Evolutionary conservation across 257 asterid genomes (phyloP), one percentile per base, ranked within the genome.

Genomic region (Echites panduratus): DNA sequence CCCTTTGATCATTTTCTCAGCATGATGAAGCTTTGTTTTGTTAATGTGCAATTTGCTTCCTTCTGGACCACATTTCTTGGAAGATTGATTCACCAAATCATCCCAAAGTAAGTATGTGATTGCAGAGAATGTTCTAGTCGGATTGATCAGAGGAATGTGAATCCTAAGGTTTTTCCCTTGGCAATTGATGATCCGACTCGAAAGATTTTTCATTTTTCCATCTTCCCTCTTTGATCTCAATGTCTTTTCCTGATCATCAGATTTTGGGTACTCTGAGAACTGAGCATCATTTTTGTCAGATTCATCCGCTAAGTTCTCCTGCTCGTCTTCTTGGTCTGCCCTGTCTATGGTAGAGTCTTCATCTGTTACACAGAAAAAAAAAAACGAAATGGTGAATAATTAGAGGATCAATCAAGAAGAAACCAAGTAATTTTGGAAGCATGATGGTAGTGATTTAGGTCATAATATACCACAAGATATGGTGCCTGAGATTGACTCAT

Each of bases 1-100:
- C 50, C 96, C 94, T 27, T 82, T 83, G 24, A 93, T 93, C 97
- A 93, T 93, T 80, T 93, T 91, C 80, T 93, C 97, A 20, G 98
- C 96, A 76, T 87, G 91, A n/a, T 82, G 95, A 29, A 93, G 73
- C 80, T 86, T 93, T 44, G 78, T 85, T 79, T 79, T 88, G 80
- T 87, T 89, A 56, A 89, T 82, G 57, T 85, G 96, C 69, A 93
- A 32, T 49, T 82, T 84, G 32, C 76, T 80, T 29, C 79, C 88
- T 1, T 84, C 89, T 7, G 74, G 63, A 1, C 86, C 90, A 82
- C 85, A 78, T 89, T 91, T 93, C 80, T 78, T 88, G 81, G 96
- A 88, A 40, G 96, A 79, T 49, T 85, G 92, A 70, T 83, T 91
- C 32, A 77, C 75, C 78, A 88, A 78, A 82, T 93, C 98, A 81